phyloP scores from a whole-genome alignment of 2,329 filamentous ascomycete genomes.

The Ophiostoma tasmaniense region DNA sequence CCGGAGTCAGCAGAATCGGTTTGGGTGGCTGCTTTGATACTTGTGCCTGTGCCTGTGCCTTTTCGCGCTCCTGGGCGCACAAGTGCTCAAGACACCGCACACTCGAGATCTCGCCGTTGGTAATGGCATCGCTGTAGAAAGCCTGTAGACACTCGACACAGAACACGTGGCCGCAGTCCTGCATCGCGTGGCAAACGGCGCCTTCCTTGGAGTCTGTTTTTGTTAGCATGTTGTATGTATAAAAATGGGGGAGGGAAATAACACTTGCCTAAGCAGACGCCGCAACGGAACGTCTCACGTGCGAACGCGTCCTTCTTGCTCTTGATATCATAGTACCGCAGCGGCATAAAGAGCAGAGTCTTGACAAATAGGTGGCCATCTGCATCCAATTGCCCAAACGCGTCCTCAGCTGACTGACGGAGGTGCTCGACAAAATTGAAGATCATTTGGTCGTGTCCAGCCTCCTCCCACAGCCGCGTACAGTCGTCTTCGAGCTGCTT shows the following conservation, averaged over 20 bases:
- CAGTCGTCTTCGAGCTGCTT: slow-evolving; percentile 43
- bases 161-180: slow-evolving; percentile 84
- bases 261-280: slow-evolving; percentile 61
- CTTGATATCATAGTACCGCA: slow-evolving; percentile 71
- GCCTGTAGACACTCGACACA: slow-evolving; percentile 80
- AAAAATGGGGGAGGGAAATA: background rate
- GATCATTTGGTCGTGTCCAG: slow-evolving; percentile 49
- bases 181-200: slow-evolving; percentile 66
- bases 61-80: slow-evolving; percentile 58
- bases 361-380: slow-evolving; percentile 44
- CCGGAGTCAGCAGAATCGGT: slow-evolving; percentile 60
- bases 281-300: slow-evolving; percentile 77
- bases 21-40: slow-evolving; percentile 47
- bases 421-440: slow-evolving; percentile 58
- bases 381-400: slow-evolving; percentile 48
- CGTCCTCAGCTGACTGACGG: slow-evolving; percentile 49
- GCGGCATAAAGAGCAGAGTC: slow-evolving; percentile 54
- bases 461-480: slow-evolving; percentile 51
- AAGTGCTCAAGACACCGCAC: slow-evolving; percentile 73
- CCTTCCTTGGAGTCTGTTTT: slow-evolving; percentile 78
- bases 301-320: slow-evolving; percentile 70
- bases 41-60: slow-evolving; percentile 16
- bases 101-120: slow-evolving; percentile 68
- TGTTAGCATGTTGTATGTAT: background rate
- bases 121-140: slow-evolving; percentile 83